Base-by-base conservation (phyloP, 2,329 filamentous ascomycete species). In the Pseudogymnoascus sp. region DNA sequence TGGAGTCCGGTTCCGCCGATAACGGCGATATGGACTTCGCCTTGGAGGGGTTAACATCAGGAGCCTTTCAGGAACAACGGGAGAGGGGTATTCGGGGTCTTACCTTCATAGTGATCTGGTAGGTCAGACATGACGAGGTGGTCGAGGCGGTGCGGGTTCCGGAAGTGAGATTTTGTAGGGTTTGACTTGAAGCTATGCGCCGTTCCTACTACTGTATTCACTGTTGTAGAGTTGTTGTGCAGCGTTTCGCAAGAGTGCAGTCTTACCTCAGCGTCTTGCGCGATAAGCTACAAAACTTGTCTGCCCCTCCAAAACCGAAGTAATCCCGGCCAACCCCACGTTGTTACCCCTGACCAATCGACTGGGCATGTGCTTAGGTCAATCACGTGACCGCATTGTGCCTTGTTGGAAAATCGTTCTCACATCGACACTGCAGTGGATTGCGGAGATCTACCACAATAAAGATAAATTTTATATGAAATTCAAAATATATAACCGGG, bases 1-100 rank as follows among this genome's bases (percentile, higher is more conserved):
- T 89, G 86, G 66, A 99, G 88, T 61, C 94, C 94, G 39, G 94
- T 99, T 70, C 94, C 94, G 75, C 92, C 92, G 68, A 96, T 92
- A 62, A 96, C 89, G 74, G 89, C 93, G 72, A 97, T 94, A 68
- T 87, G 85, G 70, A 95, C 87, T 61, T 87, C 83, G 61, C 81
- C 87, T 89, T 60, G 55, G 63, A 62, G 60, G 35, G 12, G 15
- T 58, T 21, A 36, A 38, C 27, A 21, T 33, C 12, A 39, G 41
- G 35, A 27, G 8, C 21, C 35, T 21, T 36, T 55, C n/a, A 61
- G 13, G 13, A 4, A 60, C 39, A 58, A 44, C 58, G 29, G 39
- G 27, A 9, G 15, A 60, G 29, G 17, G n/a, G 31, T 42, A 21
- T n/a, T 21, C n/a, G n/a, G 6, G 29, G 29, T 21, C 44, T 63